Conservation (phyloP, 2,329 filamentous ascomycete genomes). For the Pezicula carpinea region DNA sequence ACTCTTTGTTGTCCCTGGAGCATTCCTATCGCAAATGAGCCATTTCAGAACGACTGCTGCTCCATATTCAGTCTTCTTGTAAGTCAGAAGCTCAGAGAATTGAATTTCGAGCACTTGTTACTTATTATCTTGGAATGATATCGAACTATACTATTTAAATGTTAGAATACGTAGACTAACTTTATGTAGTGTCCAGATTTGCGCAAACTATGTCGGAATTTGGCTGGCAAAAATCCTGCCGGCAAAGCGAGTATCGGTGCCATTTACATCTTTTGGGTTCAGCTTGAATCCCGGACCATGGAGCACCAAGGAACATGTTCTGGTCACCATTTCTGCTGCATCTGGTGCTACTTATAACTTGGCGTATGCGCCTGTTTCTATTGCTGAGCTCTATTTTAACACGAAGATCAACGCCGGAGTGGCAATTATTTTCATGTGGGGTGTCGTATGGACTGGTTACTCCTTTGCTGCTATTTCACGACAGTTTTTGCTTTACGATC, state of each 20-base stretch:
- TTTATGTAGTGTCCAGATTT: slow-evolving; percentile 38
- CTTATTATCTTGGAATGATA: too few species aligned
- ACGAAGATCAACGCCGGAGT: slow-evolving; percentile 46
- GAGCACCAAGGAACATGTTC: slow-evolving; percentile 25
- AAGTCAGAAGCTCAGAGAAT: too few species aligned
- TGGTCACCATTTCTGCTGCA: slow-evolving; percentile 41
- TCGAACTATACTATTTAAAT: too few species aligned
- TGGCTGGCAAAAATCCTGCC: slow-evolving; percentile 39
- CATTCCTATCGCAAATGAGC: slow-evolving; percentile 52
- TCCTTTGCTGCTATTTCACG: slow-evolving; percentile 53
- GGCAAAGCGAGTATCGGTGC: slow-evolving; percentile 38
- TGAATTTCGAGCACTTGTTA: too few species aligned
- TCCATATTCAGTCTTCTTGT: slow-evolving; percentile 54
- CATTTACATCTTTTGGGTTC: slow-evolving; percentile 37
- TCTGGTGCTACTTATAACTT: slow-evolving; percentile 48
- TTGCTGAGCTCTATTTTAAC: slow-evolving; percentile 54
- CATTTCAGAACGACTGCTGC: slow-evolving; percentile 50
- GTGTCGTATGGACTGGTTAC: slow-evolving; percentile 54
- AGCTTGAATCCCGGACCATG: slow-evolving; percentile 27
- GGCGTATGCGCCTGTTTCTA: slow-evolving; percentile 46
- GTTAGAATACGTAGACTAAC: too few species aligned
- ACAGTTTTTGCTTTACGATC: slow-evolving; percentile 54
- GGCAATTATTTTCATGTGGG: slow-evolving; percentile 56
- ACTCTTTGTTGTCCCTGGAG: slow-evolving; percentile 52
- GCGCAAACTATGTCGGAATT: slow-evolving; percentile 42